Percentiles rank a stretch among this genome's conserved stretches.
Evolutionary conservation across 2,329 filamentous ascomycete species (phyloP).

Genomic region (Aspergillus candidus): DNA sequence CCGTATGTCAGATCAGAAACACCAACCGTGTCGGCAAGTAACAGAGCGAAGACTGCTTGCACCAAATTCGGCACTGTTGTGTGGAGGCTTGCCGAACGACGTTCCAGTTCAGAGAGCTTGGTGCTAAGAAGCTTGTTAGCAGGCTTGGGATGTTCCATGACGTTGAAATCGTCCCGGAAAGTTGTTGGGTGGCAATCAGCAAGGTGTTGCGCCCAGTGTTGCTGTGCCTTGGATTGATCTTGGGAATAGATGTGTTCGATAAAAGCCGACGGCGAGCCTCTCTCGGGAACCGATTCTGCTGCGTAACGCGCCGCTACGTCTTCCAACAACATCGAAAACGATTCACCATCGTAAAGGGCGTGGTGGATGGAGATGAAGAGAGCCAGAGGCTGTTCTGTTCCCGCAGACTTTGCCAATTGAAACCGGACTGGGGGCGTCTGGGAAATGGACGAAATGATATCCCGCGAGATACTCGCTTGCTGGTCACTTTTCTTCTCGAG

Average conservation of each 20-base stretch:
- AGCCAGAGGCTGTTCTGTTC: constrained; percentile 10
- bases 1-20: constrained; percentile 29
- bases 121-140: constrained; percentile 10
- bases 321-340: constrained; percentile 28
- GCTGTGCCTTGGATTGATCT: constrained; percentile 20
- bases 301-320: constrained; percentile 27
- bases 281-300: constrained; percentile 3
- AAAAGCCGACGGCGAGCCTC: constrained; percentile 20
- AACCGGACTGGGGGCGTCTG: constrained; percentile 24
- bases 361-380: constrained; percentile 34
- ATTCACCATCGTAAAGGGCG: constrained; percentile 33
- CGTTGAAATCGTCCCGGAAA: constrained; percentile 7
- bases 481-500: constrained; percentile 4
- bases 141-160: constrained; percentile 8
- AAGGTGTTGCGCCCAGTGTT: constrained; percentile 23
- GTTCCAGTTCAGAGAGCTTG: constrained; percentile 23
- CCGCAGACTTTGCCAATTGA: constrained; percentile 12
- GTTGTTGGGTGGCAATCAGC: constrained; percentile 18
- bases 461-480: constrained; percentile 13
- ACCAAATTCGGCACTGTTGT: constrained; percentile 28
- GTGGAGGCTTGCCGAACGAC: constrained; percentile 19
- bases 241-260: constrained; percentile 23
- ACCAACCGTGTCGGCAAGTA: constrained; percentile 24
- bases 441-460: constrained; percentile 24
- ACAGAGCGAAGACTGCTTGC: constrained; percentile 30